These are phyloP conservation scores for Spizellomyces sp. DNA, from an alignment of 192 early-diverging fungal genomes.

Conservation along the genomic window DNA sequence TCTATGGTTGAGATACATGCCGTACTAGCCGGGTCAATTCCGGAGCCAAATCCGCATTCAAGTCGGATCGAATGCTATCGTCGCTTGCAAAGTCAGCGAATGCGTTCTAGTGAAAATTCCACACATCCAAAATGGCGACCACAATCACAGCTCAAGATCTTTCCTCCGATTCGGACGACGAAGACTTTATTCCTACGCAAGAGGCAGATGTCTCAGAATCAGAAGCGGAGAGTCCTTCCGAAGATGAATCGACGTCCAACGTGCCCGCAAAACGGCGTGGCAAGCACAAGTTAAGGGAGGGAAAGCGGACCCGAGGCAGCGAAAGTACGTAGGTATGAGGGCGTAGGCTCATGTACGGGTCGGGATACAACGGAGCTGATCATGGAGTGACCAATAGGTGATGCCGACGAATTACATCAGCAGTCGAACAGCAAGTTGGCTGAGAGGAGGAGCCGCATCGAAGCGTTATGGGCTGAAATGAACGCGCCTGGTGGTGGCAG, in stretches of 20 bases:
- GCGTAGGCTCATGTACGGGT: not conserved
- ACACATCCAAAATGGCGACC: not conserved
- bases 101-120: too few species aligned
- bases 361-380: not conserved
- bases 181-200: slow-evolving; percentile 1
- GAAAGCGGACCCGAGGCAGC: not conserved
- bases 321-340: not conserved
- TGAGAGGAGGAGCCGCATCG: slow-evolving; percentile 39
- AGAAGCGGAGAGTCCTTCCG: not conserved
- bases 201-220: not conserved
- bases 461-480: slow-evolving; percentile 62
- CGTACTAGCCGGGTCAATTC: too few species aligned
- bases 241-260: not conserved
- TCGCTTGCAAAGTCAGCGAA: too few species aligned
- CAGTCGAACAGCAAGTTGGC: not conserved
- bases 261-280: not conserved
- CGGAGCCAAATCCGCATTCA: too few species aligned
- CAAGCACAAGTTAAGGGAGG: not conserved
- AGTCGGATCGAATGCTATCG: too few species aligned
- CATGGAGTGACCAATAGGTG: not conserved
- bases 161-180: slow-evolving; percentile 8
- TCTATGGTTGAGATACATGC: too few species aligned
- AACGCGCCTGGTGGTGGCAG: slow-evolving; percentile 31
- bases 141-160: not conserved
- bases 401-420: too few species aligned